Base-by-base conservation (phyloP, 1,284 basidiomycete genomes). In the Tylopilus sp. region DNA sequence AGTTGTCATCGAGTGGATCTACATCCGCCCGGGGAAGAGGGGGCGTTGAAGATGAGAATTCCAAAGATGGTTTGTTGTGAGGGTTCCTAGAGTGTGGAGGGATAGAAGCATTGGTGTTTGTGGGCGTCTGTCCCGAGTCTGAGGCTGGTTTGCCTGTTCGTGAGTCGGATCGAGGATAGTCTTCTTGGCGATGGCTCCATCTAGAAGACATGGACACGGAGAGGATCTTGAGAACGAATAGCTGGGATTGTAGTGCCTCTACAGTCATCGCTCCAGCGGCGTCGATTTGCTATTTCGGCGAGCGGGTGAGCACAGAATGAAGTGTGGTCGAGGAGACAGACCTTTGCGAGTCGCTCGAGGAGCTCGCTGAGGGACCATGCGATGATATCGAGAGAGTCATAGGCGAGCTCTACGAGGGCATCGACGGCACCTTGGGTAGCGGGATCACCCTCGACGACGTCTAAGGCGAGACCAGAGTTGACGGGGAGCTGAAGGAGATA, bases 181-280 rank as follows among this genome's bases (percentile, higher is more conserved):
- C 72, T 11, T 61, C 59, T 46, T 69, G 74, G 58, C 55, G 66
- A 38, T 71, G 60, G 19, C 66, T 70, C 88, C 89, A 93, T 40
- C 89, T 85, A 19, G 88, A 84, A 11, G 89, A 82, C 74, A 97
- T 80, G 53, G 80, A 82, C 63, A 79, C 77, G 30, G 86, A 80
- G 16, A 97, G 71, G 35, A 96, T 82, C 69, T 96, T 92, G 57
- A 97, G 76, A 26, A 97, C 71, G 60, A 92, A 92, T 1, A 97
- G 76, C 65, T 96, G 91, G 0, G 93, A 96, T 61, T 96, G 92
- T 8, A 96, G 77, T 44, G 87, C 78, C 54, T 91, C 86, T 21
- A 89, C 74, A 0, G 82, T 75, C 51, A 79, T 73, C 51, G 77
- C 74, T 41, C 77, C 75, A 34, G 71, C 70, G 23, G 64, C 53